phyloP scores from a whole-genome alignment of 2,329 filamentous ascomycete species.

The Bisporella sp. region DNA sequence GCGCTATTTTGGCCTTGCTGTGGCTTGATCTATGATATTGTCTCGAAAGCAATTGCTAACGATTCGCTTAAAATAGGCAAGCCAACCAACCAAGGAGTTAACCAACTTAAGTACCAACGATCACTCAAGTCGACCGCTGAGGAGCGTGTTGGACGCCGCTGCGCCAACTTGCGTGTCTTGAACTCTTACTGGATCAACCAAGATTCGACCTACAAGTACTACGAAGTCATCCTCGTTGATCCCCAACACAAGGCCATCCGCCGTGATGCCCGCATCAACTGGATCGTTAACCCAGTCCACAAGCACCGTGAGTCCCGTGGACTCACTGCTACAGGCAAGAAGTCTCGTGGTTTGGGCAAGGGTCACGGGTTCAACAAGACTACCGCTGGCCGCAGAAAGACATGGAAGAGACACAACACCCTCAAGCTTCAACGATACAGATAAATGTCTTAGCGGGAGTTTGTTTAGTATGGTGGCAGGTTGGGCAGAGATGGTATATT shows the following conservation, averaged over 20 bases:
- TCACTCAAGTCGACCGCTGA: slow-evolving; percentile 96
- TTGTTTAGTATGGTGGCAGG: slow-evolving; percentile 17
- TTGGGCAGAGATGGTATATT: slow-evolving; percentile 15
- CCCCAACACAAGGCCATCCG: slow-evolving; percentile 99
- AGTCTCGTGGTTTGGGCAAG: slow-evolving; percentile 98
- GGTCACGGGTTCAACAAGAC: slow-evolving; percentile 99
- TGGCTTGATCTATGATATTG: too few relatives aligned
- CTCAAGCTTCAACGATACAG: slow-evolving; percentile 98
- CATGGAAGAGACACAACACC: slow-evolving; percentile 99
- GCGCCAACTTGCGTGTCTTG: slow-evolving; percentile 97
- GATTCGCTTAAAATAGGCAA: slow-evolving; percentile 60
- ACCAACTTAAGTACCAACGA: slow-evolving; percentile 99
- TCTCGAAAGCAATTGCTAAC: too few relatives aligned
- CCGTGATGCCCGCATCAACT: slow-evolving; percentile 98
- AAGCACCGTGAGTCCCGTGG: slow-evolving; percentile 99
- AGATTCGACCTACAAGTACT: slow-evolving; percentile 99
- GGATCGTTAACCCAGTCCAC: slow-evolving; percentile 99
- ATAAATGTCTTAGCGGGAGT: slow-evolving; percentile 41
- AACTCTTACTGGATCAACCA: slow-evolving; percentile 99
- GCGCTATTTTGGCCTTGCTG: too few relatives aligned
- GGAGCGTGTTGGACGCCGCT: slow-evolving; percentile 99
- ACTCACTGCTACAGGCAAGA: slow-evolving; percentile 98
- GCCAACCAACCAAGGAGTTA: slow-evolving; percentile 99
- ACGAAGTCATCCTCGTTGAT: slow-evolving; percentile 98
- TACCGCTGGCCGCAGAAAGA: slow-evolving; percentile 94